Evolutionary conservation across 2,329 filamentous ascomycete species (phyloP).

Genomic region (Seiridium unicorne): DNA sequence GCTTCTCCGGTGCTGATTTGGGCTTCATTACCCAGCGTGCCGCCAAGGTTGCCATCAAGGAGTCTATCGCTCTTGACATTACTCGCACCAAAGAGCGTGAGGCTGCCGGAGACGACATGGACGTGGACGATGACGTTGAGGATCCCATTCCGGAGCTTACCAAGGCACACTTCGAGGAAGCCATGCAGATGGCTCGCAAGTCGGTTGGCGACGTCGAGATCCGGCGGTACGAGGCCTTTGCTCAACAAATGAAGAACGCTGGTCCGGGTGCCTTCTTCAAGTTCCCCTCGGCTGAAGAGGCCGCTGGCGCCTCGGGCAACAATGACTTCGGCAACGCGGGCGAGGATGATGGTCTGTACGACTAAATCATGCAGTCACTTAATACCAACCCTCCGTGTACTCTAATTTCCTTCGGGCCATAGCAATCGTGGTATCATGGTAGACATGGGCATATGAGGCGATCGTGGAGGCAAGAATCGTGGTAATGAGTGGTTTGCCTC

Average conservation of each 20-base stretch:
- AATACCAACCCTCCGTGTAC: conserved; percentile 33
- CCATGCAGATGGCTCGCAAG: conserved; percentile 90
- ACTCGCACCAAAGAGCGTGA: conserved; percentile 91
- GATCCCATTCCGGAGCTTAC: conserved; percentile 96
- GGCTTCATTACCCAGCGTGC: conserved; percentile 98
- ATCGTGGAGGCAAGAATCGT: conserved; percentile 4
- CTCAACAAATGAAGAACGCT: conserved; percentile 98
- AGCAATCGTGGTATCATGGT: conserved; percentile 1
- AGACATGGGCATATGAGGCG: neutral
- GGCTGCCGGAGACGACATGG: conserved; percentile 74
- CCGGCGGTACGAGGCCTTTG: conserved; percentile 95
- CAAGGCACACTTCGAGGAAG: conserved; percentile 96
- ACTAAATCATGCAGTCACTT: conserved; percentile 54
- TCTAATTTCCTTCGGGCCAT: conserved; percentile 38
- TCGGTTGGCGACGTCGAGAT: conserved; percentile 98
- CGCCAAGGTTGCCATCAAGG: conserved; percentile 99
- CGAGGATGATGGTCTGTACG: conserved; percentile 95
- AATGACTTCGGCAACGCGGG: conserved; percentile 79
- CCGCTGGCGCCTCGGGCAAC: conserved; percentile 62
- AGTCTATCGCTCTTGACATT: conserved; percentile 86
- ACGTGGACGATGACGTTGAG: conserved; percentile 82
- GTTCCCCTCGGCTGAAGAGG: conserved; percentile 74
- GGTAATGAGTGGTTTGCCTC: neutral
- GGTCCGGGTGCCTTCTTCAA: conserved; percentile 97
- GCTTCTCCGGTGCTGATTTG: conserved; percentile 99